Base-by-base conservation (phyloP, 2,329 filamentous ascomycete species). In the Allantophomopsis cytisporea region DNA sequence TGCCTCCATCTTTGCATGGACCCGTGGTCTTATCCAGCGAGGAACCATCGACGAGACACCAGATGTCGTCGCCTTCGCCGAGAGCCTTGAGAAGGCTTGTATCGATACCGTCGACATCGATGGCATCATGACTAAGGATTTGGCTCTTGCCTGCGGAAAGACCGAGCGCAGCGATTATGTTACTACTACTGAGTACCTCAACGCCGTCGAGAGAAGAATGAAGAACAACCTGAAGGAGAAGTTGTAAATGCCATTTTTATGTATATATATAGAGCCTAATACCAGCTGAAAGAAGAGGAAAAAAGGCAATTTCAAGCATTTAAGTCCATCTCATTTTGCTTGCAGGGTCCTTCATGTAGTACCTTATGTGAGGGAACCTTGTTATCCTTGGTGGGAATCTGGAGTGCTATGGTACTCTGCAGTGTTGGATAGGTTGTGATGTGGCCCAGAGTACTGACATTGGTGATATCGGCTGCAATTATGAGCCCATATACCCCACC, bases 1-100 rank as follows among this genome's bases (percentile, higher is more conserved):
- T 54, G 91, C 91, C 47, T 94, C 86, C 60, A 96, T 98, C 69
- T 98, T 96, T 62, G 91, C 91, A 55, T 98, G 91, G 91, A 96
- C 91, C 44, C 83, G 91, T 43, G 91, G 91, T 55, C 76, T 98
- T 36, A 68, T 85, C 52, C 91, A 95, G 73, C 84, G 91, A 54
- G 91, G 91, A 53, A 82, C 85, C 67, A 77, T 98, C 49, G 91
- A 98, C 64, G 68, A 76, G 39, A 95, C 87, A n/a, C 88, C 88
- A 21, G 88, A 95, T 50, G 71, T 98, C 20, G 77, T 94, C 43
- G 74, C 83, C 38, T 98, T 94, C 56, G 91, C 89, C 43, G 84
- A 96, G 69, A 76, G 73, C 56, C 75, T 98, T 40, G 91, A 98
- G 73, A 73, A 83, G 62, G 91, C 91, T 31, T 95, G 91, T 61